These are phyloP conservation scores for Thelephora terrestris DNA, from an alignment of 1,284 basidiomycete genomes.

Conservation along the genomic window DNA sequence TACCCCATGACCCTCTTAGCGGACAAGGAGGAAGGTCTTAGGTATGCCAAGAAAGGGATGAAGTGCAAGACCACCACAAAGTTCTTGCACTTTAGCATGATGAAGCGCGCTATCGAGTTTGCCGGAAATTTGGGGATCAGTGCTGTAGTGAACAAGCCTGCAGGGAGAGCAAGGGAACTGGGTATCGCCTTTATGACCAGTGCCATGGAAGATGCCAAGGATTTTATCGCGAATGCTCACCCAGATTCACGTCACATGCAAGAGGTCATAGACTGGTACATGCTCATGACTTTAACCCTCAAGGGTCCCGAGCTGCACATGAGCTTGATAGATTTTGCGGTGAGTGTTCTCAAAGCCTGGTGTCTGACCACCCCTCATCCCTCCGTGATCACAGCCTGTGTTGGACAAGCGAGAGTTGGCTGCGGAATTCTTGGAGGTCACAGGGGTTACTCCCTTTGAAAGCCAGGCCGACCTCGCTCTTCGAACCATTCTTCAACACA, in stretches of 20 bases:
- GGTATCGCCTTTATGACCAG: conserved; percentile 46
- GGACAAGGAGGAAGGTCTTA: conserved; percentile 21
- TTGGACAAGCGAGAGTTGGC: conserved; percentile 35
- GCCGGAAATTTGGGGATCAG: conserved; percentile 43
- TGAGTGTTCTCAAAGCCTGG: conserved; percentile 16
- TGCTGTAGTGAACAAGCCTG: conserved; percentile 32
- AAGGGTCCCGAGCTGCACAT: conserved; percentile 32
- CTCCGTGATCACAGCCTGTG: conserved; percentile 22
- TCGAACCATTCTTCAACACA: conserved; percentile 32
- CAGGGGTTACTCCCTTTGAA: conserved; percentile 33
- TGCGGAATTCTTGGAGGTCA: conserved; percentile 35
- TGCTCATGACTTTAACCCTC: conserved; percentile 39
- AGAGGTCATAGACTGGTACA: conserved; percentile 45
- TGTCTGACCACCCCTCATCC: background rate
- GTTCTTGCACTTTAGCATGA: conserved; percentile 40
- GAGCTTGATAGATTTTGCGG: conserved; percentile 39
- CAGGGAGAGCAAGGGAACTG: conserved; percentile 36
- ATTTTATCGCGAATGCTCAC: conserved; percentile 42
- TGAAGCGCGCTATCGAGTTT: conserved; percentile 49
- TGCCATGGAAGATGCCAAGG: conserved; percentile 47
- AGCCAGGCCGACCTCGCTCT: conserved; percentile 41
- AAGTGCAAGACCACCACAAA: conserved; percentile 37
- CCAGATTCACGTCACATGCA: conserved; percentile 52
- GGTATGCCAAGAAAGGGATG: conserved; percentile 42
- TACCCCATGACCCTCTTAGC: conserved; percentile 33